phyloP scores from a whole-genome alignment of 179 eudicot species.

The Drosera spatulata region DNA sequence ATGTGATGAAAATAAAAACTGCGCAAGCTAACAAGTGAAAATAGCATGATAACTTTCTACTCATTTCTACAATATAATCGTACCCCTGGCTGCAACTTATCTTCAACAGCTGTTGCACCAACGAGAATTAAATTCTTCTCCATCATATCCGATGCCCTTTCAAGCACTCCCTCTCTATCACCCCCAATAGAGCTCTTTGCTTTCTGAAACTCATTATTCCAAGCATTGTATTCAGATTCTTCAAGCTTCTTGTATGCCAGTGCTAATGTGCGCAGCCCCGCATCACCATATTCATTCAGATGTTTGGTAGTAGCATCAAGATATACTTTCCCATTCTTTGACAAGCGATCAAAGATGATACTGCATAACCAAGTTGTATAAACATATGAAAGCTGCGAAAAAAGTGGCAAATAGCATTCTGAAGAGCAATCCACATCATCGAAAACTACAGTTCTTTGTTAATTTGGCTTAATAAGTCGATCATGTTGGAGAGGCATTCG shows the following conservation, averaged over 20 bases:
- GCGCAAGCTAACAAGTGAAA: background rate
- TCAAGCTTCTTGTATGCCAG: slow-evolving; percentile 86
- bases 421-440: too few relatives aligned
- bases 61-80: background rate
- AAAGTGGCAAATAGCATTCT: background rate
- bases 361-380: slow-evolving; percentile 9
- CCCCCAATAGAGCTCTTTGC: too few relatives aligned
- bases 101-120: slow-evolving; percentile 56
- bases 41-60: background rate
- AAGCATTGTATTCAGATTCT: slow-evolving; percentile 49
- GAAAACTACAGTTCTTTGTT: too few relatives aligned
- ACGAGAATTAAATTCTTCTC: too few relatives aligned
- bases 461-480: background rate
- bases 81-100: slow-evolving; percentile 95
- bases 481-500: background rate
- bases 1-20: background rate
- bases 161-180: too few relatives aligned
- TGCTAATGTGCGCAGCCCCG: slow-evolving; percentile 86
- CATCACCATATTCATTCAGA: slow-evolving; percentile 89
- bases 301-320: slow-evolving; percentile 66
- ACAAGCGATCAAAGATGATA: slow-evolving; percentile 37
- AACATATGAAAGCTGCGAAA: slow-evolving; percentile 47
- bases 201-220: too few relatives aligned
- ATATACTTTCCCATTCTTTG: slow-evolving; percentile 65
- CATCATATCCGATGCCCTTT: too few relatives aligned